phyloP scores from a whole-genome alignment of 345 rosid genomes.

The Hibiscus mutabilis region DNA sequence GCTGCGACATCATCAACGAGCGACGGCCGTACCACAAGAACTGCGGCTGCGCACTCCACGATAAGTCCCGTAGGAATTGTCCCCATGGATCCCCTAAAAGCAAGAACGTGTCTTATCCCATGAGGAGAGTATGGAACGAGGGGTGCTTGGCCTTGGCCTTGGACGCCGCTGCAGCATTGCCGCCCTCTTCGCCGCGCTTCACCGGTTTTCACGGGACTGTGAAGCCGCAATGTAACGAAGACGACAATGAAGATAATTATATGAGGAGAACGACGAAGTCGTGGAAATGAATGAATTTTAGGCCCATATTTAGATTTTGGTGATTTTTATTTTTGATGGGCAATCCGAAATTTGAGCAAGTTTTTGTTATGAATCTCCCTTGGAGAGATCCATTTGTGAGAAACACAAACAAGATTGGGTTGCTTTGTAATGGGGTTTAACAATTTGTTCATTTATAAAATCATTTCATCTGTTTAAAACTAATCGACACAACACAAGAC shows the following conservation, averaged over 20 bases:
- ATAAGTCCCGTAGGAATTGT: constrained; percentile 21
- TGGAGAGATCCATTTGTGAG: neutral
- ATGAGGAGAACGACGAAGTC: neutral
- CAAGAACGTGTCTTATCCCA: constrained; percentile 40
- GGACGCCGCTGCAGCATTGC: neutral
- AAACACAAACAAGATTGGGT: neutral
- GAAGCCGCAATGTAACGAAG: neutral
- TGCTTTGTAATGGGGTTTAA: no score
- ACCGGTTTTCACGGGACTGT: neutral
- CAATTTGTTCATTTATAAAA: neutral
- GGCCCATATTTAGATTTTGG: neutral
- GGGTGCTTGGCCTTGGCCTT: constrained; percentile 13
- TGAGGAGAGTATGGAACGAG: constrained; percentile 58
- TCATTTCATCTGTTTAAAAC: neutral
- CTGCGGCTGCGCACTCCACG: constrained; percentile 54
- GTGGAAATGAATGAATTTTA: neutral
- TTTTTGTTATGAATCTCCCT: neutral
- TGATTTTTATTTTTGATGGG: neutral
- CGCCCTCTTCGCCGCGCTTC: neutral
- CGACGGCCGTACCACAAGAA: constrained; percentile 64
- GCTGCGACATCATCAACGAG: constrained; percentile 33
- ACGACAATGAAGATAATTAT: neutral
- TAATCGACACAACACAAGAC: no score
- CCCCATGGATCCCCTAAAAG: constrained; percentile 17
- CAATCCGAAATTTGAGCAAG: neutral